Conservation (phyloP, 2,329 filamentous ascomycete species). For the Graphiopsis chlorocephala region DNA sequence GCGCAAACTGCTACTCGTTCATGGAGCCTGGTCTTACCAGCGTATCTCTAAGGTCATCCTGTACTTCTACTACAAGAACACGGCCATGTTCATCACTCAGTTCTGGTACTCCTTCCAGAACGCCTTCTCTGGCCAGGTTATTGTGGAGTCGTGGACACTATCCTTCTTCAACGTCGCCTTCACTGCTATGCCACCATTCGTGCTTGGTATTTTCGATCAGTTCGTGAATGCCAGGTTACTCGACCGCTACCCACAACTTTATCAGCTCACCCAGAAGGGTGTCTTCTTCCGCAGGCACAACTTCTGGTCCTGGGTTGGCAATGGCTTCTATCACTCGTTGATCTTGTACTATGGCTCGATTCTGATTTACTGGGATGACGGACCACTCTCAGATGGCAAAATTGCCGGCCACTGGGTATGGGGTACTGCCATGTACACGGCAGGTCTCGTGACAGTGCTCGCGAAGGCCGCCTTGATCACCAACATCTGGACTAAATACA, state of each 20-base stretch:
- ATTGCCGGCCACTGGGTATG: constrained; percentile 95
- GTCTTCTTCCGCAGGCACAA: constrained; percentile 90
- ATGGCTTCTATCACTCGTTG: constrained; percentile 93
- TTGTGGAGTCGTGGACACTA: constrained; percentile 99
- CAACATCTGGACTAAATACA: constrained; percentile 98
- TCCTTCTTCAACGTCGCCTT: constrained; percentile 99
- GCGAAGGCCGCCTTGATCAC: constrained; percentile 93
- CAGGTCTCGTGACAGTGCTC: constrained; percentile 88
- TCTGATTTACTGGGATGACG: constrained; percentile 77
- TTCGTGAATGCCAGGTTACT: constrained; percentile 92
- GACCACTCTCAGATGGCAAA: constrained; percentile 74
- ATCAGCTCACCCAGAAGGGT: constrained; percentile 88
- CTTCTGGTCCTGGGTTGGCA: constrained; percentile 88
- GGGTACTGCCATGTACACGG: constrained; percentile 91
- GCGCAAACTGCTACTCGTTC: constrained; percentile 88
- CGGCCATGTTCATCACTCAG: constrained; percentile 96
- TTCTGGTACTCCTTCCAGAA: constrained; percentile 99
- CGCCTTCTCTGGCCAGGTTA: constrained; percentile 93
- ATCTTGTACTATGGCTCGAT: constrained; percentile 84
- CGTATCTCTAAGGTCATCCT: constrained; percentile 94
- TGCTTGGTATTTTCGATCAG: constrained; percentile 94
- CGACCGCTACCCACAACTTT: constrained; percentile 94
- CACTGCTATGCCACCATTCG: constrained; percentile 88
- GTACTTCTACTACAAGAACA: constrained; percentile 99
- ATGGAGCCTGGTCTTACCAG: constrained; percentile 97